Conservation (phyloP, 1,139 yeast genomes). For the Diutina pseudorugosa region DNA sequence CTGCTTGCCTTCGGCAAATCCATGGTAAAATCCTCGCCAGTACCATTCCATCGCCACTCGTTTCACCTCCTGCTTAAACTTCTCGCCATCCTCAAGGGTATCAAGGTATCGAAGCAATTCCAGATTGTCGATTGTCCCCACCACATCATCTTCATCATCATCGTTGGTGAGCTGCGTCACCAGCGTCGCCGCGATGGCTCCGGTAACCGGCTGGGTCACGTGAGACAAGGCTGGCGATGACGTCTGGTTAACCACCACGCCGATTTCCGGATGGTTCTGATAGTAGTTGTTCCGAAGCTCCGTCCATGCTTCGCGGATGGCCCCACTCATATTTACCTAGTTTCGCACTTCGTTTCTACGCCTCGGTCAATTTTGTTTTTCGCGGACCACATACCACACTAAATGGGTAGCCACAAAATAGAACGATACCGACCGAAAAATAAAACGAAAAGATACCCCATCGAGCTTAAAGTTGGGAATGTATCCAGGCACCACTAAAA, state of each 20-base stretch:
- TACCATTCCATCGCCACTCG: conserved; percentile 2
- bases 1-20: neutral
- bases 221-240: neutral
- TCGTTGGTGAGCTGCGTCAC: neutral
- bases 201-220: neutral
- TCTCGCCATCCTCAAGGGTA: neutral
- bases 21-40: conserved; percentile 1
- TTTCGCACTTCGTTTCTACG: too few species aligned
- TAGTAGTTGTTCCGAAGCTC: neutral
- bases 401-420: too few species aligned
- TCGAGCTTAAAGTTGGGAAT: too few species aligned
- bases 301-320: neutral
- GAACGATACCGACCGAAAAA: too few species aligned
- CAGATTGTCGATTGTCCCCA: neutral
- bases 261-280: neutral
- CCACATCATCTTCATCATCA: neutral
- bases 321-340: neutral
- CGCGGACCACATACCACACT: too few species aligned
- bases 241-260: neutral
- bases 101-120: neutral
- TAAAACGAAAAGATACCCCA: too few species aligned
- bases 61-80: neutral
- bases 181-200: neutral
- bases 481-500: too few species aligned
- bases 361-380: too few species aligned